Evolutionary conservation across 495 filamentous ascomycete genomes (phyloP).

Genomic region (Penicillium taxi): DNA sequence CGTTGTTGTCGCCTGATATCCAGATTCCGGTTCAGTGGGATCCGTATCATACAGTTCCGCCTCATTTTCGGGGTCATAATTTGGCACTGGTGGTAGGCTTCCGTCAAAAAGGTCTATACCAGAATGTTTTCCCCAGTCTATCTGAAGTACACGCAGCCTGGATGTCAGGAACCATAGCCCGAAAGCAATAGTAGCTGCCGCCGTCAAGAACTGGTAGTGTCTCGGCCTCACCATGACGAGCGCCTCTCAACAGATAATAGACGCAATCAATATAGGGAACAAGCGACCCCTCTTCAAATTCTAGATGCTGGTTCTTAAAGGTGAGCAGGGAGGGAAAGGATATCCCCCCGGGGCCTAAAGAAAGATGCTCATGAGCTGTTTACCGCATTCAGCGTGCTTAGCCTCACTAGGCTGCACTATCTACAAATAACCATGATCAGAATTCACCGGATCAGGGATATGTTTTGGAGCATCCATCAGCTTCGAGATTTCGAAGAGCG

Average conservation of each 20-base stretch:
- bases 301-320: too few species aligned
- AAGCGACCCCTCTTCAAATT: too few species aligned
- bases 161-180: slow-evolving; percentile 7
- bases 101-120: slow-evolving; percentile 2
- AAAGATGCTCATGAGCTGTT: too few species aligned
- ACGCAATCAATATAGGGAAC: background rate
- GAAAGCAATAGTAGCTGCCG: slow-evolving; percentile 1
- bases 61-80: background rate
- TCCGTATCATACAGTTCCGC: background rate
- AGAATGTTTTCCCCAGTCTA: background rate
- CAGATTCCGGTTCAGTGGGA: background rate
- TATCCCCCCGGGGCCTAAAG: too few species aligned
- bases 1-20: background rate
- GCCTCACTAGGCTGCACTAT: background rate
- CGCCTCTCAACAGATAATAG: background rate
- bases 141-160: background rate
- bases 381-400: background rate
- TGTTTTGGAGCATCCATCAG: too few species aligned
- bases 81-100: slow-evolving; percentile 5
- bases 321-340: too few species aligned
- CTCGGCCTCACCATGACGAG: slow-evolving; percentile 2
- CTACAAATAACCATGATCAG: too few species aligned
- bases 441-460: too few species aligned
- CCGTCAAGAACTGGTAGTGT: slow-evolving; percentile 8
- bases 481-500: too few species aligned